phyloP scores from a whole-genome alignment of 1,284 basidiomycete genomes.

The Macrocystidia cucumis region DNA sequence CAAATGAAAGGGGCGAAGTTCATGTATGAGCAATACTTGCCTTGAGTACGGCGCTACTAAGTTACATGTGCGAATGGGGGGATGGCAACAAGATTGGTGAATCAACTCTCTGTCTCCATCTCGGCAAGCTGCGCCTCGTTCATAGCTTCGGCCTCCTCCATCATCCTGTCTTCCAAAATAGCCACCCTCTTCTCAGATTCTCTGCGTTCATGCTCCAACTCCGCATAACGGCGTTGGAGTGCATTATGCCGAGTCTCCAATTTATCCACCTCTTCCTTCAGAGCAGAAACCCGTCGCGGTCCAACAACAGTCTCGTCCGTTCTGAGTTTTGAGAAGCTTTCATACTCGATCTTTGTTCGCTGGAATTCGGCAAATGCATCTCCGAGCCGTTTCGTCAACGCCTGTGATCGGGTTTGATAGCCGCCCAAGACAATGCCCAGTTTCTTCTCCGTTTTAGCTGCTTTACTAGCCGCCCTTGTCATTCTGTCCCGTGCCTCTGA shows the following conservation, averaged over 20 bases:
- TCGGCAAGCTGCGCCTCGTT: conserved; percentile 69
- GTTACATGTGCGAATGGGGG: conserved; percentile 7
- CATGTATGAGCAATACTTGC: no score
- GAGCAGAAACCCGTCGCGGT: conserved; percentile 63
- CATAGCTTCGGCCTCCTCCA: conserved; percentile 75
- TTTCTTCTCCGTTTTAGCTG: conserved; percentile 89
- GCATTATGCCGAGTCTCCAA: conserved; percentile 70
- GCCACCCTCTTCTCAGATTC: conserved; percentile 57
- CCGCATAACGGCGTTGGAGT: conserved; percentile 79
- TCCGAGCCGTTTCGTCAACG: conserved; percentile 59
- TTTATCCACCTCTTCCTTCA: conserved; percentile 80
- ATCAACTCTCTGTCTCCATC: conserved; percentile 35
- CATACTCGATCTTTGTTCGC: conserved; percentile 60
- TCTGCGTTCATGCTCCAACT: conserved; percentile 67
- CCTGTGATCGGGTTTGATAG: conserved; percentile 75
- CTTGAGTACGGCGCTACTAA: no score
- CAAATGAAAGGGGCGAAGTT: no score
- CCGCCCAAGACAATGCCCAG: conserved; percentile 84
- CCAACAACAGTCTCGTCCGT: conserved; percentile 69
- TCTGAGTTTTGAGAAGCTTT: conserved; percentile 71
- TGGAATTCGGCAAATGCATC: conserved; percentile 69
- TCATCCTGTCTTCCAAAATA: conserved; percentile 64
- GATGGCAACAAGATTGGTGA: conserved; percentile 8
- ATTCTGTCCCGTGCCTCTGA: conserved; percentile 66
- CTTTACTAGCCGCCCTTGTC: conserved; percentile 76